A percentile compares a stretch with the other conserved stretches of the same genome.
phyloP scores from a whole-genome alignment of 2,329 filamentous ascomycete species.

The Chaetomiaceae sp. region DNA sequence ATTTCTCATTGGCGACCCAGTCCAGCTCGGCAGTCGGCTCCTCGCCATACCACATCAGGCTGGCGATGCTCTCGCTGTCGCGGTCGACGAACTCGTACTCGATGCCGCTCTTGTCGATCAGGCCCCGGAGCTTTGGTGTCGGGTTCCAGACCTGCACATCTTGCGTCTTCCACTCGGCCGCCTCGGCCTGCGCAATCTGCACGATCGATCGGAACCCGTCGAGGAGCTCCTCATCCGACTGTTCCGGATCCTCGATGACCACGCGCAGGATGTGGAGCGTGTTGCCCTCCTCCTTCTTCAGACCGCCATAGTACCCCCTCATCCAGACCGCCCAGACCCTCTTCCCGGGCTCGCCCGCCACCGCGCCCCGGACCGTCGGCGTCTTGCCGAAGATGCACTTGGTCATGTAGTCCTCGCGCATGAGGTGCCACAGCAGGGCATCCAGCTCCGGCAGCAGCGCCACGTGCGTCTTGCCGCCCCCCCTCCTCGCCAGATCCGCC shows the following conservation, averaged over 20 bases:
- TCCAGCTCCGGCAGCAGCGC: slow-evolving; percentile 65
- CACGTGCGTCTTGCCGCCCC: slow-evolving; percentile 46
- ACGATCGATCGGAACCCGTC: slow-evolving; percentile 59
- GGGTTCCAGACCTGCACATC: slow-evolving; percentile 84
- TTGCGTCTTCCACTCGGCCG: slow-evolving; percentile 63
- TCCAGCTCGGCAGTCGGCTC: slow-evolving; percentile 51
- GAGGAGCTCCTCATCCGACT: slow-evolving; percentile 40
- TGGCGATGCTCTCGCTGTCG: slow-evolving; percentile 63
- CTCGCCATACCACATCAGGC: slow-evolving; percentile 65
- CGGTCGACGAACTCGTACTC: slow-evolving; percentile 48
- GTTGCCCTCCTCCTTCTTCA: slow-evolving; percentile 54
- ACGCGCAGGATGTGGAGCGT: slow-evolving; percentile 65
- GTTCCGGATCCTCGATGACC: slow-evolving; percentile 55
- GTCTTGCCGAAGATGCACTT: slow-evolving; percentile 52
- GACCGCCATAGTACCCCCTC: slow-evolving; percentile 57
- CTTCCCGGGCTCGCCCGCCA: slow-evolving; percentile 48
- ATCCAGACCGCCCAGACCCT: slow-evolving; percentile 74
- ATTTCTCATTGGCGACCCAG: slow-evolving; percentile 75
- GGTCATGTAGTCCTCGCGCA: slow-evolving; percentile 74
- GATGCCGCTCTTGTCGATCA: slow-evolving; percentile 47
- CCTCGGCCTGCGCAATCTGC: slow-evolving; percentile 62
- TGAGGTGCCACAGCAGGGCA: slow-evolving; percentile 70
- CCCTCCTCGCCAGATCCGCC: slow-evolving; percentile 39
- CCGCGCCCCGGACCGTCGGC: slow-evolving; percentile 65
- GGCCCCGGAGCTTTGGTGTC: slow-evolving; percentile 42